Evolutionary conservation across 2,329 filamentous ascomycete species (phyloP).

Genomic region (Hymenoscyphus occultus): DNA sequence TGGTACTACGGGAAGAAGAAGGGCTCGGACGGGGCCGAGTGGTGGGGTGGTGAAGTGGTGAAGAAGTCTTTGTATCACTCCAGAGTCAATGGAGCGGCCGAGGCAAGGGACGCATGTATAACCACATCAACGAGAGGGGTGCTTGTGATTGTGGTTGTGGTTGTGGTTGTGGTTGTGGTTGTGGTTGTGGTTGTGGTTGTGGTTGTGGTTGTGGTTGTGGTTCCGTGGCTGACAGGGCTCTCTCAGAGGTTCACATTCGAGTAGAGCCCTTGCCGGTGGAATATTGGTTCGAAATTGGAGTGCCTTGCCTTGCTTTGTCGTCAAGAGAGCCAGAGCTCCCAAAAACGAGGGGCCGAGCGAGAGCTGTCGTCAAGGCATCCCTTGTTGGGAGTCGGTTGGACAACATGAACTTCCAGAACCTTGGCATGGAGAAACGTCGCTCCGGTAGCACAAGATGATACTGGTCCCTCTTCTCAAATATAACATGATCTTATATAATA

Average conservation of each 20-base stretch:
- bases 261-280: neutral
- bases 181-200: too few relatives aligned
- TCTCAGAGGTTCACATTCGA: neutral
- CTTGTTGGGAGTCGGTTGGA: neutral
- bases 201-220: neutral
- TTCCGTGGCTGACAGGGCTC: neutral
- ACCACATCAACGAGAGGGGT: neutral
- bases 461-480: neutral
- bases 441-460: neutral
- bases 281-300: neutral
- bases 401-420: neutral
- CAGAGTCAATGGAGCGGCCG: neutral
- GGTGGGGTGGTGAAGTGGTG: neutral
- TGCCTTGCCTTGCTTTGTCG: neutral
- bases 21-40: conserved; percentile 2
- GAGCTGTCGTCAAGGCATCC: neutral
- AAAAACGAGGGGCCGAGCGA: neutral
- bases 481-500: too few relatives aligned
- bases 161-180: too few relatives aligned
- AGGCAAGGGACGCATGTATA: conserved; percentile 4
- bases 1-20: neutral
- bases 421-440: neutral
- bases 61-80: neutral
- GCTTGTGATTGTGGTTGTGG: neutral
- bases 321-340: neutral